phyloP scores from a whole-genome alignment of 208 protist species.

The Plasmodiophora brassicae region DNA sequence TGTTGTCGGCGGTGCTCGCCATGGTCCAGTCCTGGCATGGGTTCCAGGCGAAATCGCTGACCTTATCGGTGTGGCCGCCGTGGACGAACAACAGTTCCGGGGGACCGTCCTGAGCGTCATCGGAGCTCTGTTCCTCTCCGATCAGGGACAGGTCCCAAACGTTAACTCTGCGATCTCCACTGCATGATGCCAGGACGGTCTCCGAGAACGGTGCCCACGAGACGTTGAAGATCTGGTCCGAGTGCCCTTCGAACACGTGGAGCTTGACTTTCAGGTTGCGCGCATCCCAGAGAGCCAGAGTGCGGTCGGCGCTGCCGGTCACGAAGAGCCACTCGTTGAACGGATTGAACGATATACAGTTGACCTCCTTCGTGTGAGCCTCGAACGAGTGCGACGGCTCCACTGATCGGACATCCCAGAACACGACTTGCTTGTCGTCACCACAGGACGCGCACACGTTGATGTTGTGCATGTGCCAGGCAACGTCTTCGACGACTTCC shows the following conservation, averaged over 20 bases:
- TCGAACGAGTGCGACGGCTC: slow-evolving; percentile 49
- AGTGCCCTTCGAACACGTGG: slow-evolving; percentile 62
- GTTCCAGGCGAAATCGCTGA: slow-evolving; percentile 84
- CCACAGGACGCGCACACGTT: slow-evolving; percentile 80
- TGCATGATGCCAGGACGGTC: slow-evolving; percentile 67
- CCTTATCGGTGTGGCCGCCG: slow-evolving; percentile 84
- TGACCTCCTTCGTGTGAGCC: slow-evolving; percentile 70
- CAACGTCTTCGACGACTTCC: slow-evolving; percentile 80
- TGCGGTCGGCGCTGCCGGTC: slow-evolving; percentile 59
- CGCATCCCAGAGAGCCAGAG: slow-evolving; percentile 75
- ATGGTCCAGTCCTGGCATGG: slow-evolving; percentile 79
- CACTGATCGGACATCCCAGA: slow-evolving; percentile 45
- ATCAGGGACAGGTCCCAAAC: slow-evolving; percentile 57
- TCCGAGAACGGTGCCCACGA: slow-evolving; percentile 67
- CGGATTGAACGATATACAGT: slow-evolving; percentile 79
- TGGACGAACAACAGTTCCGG: slow-evolving; percentile 86
- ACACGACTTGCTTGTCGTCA: slow-evolving; percentile 79
- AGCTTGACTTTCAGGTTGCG: slow-evolving; percentile 70
- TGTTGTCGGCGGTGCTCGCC: slow-evolving; percentile 82
- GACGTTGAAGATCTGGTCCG: slow-evolving; percentile 63
- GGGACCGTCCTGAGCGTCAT: slow-evolving; percentile 79
- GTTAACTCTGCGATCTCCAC: slow-evolving; percentile 57
- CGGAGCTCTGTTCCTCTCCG: slow-evolving; percentile 70
- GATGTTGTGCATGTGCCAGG: slow-evolving; percentile 76
- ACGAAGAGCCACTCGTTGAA: slow-evolving; percentile 71